These are phyloP conservation scores for Puccinia polysora DNA, from an alignment of 1,284 basidiomycete genomes.

Conservation along the genomic window DNA sequence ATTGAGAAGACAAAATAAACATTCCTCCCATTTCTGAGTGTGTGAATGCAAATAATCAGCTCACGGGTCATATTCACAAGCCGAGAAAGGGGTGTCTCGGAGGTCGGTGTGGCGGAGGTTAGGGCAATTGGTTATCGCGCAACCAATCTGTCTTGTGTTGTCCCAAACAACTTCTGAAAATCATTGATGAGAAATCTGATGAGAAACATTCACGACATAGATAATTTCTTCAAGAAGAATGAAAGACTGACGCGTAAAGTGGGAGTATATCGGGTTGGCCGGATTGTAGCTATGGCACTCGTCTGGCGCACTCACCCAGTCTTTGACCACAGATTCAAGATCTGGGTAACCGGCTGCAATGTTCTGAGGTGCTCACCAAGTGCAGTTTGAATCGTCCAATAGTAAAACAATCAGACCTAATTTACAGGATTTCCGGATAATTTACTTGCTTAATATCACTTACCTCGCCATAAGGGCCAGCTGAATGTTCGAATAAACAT, in stretches of 20 bases:
- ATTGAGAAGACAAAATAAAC: conserved; percentile 3
- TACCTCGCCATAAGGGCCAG: conserved; percentile 3
- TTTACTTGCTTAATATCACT: background rate
- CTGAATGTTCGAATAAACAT: conserved; percentile 3
- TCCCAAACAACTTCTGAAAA: conserved; percentile 11
- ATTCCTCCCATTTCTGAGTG: background rate
- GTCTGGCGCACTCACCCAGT: background rate
- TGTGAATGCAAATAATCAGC: background rate
- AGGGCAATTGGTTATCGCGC: background rate
- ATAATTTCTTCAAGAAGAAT: background rate
- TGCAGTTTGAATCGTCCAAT: background rate
- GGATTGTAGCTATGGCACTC: background rate
- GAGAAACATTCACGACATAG: too few species aligned
- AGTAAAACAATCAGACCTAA: background rate
- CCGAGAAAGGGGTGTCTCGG: background rate
- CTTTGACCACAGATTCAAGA: background rate
- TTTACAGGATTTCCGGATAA: background rate
- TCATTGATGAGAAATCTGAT: background rate
- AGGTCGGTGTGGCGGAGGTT: background rate
- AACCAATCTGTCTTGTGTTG: background rate
- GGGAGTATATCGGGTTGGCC: background rate
- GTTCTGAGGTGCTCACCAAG: conserved; percentile 3
- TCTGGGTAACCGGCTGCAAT: conserved; percentile 8
- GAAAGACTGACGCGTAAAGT: conserved; percentile 20
- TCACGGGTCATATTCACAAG: conserved; percentile 15